These are phyloP conservation scores for Nakataea oryzae DNA, from an alignment of 2,329 filamentous ascomycete species.

Conservation along the genomic window DNA sequence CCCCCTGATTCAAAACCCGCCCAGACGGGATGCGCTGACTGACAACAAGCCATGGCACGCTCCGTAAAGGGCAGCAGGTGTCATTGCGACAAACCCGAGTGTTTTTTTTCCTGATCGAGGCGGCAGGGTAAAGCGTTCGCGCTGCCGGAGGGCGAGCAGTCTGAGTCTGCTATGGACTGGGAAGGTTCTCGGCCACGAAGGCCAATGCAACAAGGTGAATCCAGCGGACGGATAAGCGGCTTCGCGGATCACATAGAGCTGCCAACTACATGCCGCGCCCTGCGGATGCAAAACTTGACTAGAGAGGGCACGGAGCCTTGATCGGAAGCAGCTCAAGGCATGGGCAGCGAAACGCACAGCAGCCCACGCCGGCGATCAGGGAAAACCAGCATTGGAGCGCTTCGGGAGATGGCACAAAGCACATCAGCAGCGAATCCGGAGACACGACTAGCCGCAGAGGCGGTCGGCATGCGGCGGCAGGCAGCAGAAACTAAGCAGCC, in stretches of 20 bases:
- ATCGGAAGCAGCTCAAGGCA: too few species aligned
- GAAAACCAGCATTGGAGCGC: conserved; percentile 4
- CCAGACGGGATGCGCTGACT: not conserved
- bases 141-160: not conserved
- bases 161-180: not conserved
- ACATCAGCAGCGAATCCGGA: not conserved
- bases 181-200: not conserved
- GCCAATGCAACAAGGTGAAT: not conserved
- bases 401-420: not conserved
- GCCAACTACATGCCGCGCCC: too few species aligned
- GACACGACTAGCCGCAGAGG: too few species aligned
- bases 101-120: not conserved
- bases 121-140: not conserved
- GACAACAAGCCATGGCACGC: too few species aligned
- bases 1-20: not conserved
- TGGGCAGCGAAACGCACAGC: conserved; percentile 13
- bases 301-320: too few species aligned
- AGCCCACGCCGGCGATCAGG: conserved; percentile 18
- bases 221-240: not conserved
- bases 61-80: too few species aligned
- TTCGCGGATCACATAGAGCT: not conserved
- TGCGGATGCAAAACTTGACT: too few species aligned
- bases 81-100: too few species aligned
- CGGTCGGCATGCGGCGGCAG: not conserved
- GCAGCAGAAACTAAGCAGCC: not conserved